Base-by-base conservation (phyloP, 257 asterid species). In the Rubia yunnanensis region DNA sequence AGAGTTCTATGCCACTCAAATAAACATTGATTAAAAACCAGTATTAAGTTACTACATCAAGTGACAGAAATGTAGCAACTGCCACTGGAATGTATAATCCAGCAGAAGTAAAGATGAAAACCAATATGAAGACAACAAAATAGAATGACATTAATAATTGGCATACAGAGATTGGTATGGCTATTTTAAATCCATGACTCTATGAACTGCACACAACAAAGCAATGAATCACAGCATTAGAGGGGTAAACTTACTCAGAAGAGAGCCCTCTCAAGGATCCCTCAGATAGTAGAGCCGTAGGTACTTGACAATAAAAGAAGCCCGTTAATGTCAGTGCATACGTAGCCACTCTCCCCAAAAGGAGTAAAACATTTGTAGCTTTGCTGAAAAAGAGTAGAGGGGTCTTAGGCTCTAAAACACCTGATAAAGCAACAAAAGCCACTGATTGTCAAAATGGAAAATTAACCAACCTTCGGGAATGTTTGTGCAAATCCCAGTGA, bases 401-500 rank as follows among this genome's bases (percentile, higher is more conserved):
- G 66, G 72, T 54, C 74, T 60, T 50, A 59, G 77, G 78, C 54
- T 67, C 72, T 67, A 65, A 64, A 66, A 64, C 13, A 50, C 52
- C 15, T 35, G 41, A 20, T 11, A 63, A 8, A 53, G 14, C 24
- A 17, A 34, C 35, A 13, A 6, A 30, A 48, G 63, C 59, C n/a
- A 31, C 31, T 65, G 65, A 72, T 72, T 53, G 41, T 38, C 60
- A 73, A 27, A 53, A 75, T 60, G 52, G 56, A 59, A 34, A 70
- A 71, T 52, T 28, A 54, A 65, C 56, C 63, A 80, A 94, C 99
- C 99, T 82, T 69, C 86, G 90, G 17, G 99, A 94, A 81, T 94
- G 96, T 76, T 89, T 94, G 79, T 90, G 75, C 84, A 94, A 80
- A 79, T 92, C 99, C 97, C 86, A 89, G 77, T 92, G 99, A 65